phyloP scores from a whole-genome alignment of 73 alveolate species.

The Symbiodinium pilosum region DNA sequence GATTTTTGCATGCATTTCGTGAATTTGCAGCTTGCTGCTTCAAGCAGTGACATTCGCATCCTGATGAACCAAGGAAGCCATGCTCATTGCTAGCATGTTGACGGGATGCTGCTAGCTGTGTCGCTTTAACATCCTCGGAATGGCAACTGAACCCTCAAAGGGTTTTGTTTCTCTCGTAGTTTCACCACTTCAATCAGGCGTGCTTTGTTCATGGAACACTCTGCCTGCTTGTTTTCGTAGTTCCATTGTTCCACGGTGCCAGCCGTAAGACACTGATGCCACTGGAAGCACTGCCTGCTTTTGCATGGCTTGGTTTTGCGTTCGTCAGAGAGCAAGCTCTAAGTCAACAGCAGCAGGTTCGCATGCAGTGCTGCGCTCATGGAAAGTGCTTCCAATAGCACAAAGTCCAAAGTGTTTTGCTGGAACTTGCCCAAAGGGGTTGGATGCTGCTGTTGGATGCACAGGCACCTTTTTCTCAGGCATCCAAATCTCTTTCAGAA shows the following conservation, averaged over 20 bases:
- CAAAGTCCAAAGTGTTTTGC: constrained; percentile 12
- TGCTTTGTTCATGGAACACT: not conserved
- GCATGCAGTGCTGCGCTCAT: too few relatives aligned
- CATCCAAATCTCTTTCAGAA: not conserved
- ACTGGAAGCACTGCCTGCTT: not conserved
- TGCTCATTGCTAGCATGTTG: too few relatives aligned
- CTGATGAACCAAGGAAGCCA: too few relatives aligned
- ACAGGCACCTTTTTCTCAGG: not conserved
- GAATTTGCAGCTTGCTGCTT: too few relatives aligned
- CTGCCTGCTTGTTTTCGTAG: not conserved
- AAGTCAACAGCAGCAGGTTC: too few relatives aligned
- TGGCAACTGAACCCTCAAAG: not conserved
- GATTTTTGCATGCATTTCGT: too few relatives aligned
- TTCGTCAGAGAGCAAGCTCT: too few relatives aligned
- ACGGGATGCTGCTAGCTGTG: too few relatives aligned
- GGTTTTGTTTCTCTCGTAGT: not conserved
- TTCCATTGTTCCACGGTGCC: constrained; percentile 23
- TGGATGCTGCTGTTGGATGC: not conserved
- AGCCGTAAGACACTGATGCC: constrained; percentile 8
- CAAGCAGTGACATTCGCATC: too few relatives aligned
- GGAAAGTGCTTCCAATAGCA: not conserved
- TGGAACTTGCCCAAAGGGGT: not conserved
- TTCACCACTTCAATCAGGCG: not conserved
- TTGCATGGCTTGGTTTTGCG: too few relatives aligned
- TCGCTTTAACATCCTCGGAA: too few relatives aligned